Conservation (phyloP, 345 rosid species). For the Mangifera indica region DNA sequence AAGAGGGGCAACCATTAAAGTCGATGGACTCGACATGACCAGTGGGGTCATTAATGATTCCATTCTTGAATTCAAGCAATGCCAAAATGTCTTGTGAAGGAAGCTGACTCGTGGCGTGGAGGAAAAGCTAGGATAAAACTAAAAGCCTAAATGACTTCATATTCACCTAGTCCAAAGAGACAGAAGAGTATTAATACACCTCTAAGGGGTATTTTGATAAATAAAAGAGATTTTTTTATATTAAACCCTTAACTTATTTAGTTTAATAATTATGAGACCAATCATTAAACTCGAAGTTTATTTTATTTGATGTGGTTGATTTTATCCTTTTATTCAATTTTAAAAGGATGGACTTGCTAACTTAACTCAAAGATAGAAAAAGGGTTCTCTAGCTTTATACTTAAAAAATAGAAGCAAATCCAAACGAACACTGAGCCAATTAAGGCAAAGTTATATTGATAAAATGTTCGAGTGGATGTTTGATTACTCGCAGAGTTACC, state of each 20-base stretch:
- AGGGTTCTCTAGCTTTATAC: conserved; percentile 14
- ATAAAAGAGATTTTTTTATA: no score
- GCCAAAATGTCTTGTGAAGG: conserved; percentile 96
- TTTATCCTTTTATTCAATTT: no score
- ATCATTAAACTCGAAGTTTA: no score
- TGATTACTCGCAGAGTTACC: no score
- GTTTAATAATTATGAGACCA: no score
- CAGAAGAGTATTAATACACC: no score
- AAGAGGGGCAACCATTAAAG: conserved; percentile 92
- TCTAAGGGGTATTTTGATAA: no score
- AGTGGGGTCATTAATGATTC: conserved; percentile 90
- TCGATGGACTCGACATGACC: conserved; percentile 80
- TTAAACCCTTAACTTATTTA: no score
- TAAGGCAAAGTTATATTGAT: conserved; percentile 6
- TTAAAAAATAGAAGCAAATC: conserved; percentile 19
- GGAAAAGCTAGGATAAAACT: conserved; percentile 39
- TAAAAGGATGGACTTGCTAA: no score
- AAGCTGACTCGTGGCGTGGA: conserved; percentile 75
- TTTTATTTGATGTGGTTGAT: no score
- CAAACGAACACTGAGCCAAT: conserved; percentile 24
- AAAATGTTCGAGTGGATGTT: no score
- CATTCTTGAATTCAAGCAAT: conserved; percentile 92
- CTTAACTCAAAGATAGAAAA: conserved; percentile 18
- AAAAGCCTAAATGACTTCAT: conserved; percentile 56
- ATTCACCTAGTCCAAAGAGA: conserved; percentile 20